These are phyloP conservation scores for Aspergillus sp. DNA, from an alignment of 2,329 filamentous ascomycete species.

Conservation along the genomic window DNA sequence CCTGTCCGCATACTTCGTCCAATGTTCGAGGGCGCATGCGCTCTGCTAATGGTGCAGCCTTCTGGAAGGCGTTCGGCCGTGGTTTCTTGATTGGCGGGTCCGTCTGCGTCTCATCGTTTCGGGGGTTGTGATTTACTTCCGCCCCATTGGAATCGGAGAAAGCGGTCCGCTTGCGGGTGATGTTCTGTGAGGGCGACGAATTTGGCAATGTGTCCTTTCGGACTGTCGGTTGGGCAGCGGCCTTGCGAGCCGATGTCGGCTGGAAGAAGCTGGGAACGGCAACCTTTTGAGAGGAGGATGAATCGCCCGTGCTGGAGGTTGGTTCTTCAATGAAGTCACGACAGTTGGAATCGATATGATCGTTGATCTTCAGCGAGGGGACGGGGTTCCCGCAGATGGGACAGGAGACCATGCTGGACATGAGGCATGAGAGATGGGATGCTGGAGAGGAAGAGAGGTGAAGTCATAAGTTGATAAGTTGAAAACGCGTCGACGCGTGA, in stretches of 20 bases:
- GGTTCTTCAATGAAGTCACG: constrained; percentile 59
- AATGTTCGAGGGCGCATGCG: constrained; percentile 84
- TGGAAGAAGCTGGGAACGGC: constrained; percentile 56
- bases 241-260: constrained; percentile 48
- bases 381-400: constrained; percentile 72
- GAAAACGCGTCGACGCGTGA: neutral
- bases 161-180: constrained; percentile 32
- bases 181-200: constrained; percentile 26
- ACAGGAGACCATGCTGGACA: constrained; percentile 62
- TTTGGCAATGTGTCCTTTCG: constrained; percentile 22
- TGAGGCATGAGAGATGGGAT: too few species aligned
- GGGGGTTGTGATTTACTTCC: constrained; percentile 17
- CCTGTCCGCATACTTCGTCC: constrained; percentile 87
- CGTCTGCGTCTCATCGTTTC: constrained; percentile 22
- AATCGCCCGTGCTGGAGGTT: constrained; percentile 45
- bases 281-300: constrained; percentile 36
- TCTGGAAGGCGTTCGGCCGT: constrained; percentile 63
- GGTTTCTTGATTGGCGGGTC: constrained; percentile 60
- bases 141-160: constrained; percentile 12
- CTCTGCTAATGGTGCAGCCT: constrained; percentile 82
- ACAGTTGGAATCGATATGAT: constrained; percentile 85
- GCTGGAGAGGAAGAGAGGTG: too few species aligned
- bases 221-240: constrained; percentile 25
- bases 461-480: too few species aligned
- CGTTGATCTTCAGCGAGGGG: constrained; percentile 67